phyloP scores from a whole-genome alignment of 306 rosid species.

The Geum urbanum region DNA sequence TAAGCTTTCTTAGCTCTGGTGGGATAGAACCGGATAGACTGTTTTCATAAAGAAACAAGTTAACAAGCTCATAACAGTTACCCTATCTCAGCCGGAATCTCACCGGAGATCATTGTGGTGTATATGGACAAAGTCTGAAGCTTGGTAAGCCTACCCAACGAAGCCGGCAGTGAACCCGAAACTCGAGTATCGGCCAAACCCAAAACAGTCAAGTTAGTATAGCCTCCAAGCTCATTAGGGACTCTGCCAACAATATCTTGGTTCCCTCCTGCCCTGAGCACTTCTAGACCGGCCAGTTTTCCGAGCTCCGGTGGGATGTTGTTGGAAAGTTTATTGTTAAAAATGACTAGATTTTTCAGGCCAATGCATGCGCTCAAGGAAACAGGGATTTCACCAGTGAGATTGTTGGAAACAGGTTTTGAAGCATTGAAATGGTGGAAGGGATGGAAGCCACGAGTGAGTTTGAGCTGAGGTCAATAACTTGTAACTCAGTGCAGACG shows the following conservation, averaged over 20 bases:
- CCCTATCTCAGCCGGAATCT: conserved; percentile 83
- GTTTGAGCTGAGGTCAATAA: conserved; percentile 64
- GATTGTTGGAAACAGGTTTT: conserved; percentile 66
- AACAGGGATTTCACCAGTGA: conserved; percentile 66
- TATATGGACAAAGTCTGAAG: conserved; percentile 78
- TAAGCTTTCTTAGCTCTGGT: conserved; percentile 62
- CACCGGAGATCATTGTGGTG: conserved; percentile 88
- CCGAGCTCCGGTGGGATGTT: conserved; percentile 49
- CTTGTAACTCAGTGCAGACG: conserved; percentile 39
- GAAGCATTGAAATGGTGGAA: conserved; percentile 45
- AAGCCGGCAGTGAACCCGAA: conserved; percentile 69
- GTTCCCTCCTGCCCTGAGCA: conserved; percentile 82
- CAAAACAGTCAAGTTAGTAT: conserved; percentile 64
- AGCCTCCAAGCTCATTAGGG: conserved; percentile 71
- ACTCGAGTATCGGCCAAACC: conserved; percentile 76
- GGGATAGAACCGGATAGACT: conserved; percentile 83
- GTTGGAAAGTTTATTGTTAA: conserved; percentile 60
- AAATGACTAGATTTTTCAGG: conserved; percentile 48
- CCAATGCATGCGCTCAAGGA: conserved; percentile 50
- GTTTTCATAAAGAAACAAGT: conserved; percentile 77
- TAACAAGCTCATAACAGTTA: conserved; percentile 79
- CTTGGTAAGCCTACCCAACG: conserved; percentile 61
- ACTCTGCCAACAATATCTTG: conserved; percentile 60
- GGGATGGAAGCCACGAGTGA: conserved; percentile 71
- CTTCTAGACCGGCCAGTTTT: conserved; percentile 49